phyloP scores from a whole-genome alignment of 306 rosid species.

The Cucurbita argyrosperma region DNA sequence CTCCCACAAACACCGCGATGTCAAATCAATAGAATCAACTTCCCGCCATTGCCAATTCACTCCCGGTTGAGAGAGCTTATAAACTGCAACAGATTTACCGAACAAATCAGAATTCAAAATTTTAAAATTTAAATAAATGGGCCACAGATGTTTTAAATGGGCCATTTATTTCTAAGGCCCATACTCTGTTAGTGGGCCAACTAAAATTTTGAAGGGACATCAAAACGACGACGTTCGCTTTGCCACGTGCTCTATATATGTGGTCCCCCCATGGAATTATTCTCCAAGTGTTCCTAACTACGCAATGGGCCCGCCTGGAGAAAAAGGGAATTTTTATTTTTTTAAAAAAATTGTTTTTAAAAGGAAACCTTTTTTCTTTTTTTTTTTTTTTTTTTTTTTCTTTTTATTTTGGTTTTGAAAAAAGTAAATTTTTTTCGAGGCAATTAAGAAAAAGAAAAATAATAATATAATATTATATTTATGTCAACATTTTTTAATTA shows the following conservation, averaged over 20 bases:
- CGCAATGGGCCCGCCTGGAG: neutral
- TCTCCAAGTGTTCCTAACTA: neutral
- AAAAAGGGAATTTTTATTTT: neutral
- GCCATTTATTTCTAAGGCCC: too few relatives aligned
- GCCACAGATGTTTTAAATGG: too few relatives aligned
- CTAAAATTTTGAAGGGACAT: neutral
- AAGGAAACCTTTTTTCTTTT: neutral
- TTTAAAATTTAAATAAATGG: too few relatives aligned
- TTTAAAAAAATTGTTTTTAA: neutral
- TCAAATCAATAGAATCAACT: slow-evolving; percentile 18
- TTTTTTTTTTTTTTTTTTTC: too few relatives aligned
- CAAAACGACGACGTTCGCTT: neutral
- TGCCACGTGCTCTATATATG: neutral
- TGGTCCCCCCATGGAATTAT: neutral
- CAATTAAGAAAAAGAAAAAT: too few relatives aligned
- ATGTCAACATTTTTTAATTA: neutral
- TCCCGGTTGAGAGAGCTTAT: too few relatives aligned
- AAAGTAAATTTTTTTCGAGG: too few relatives aligned
- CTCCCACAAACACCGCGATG: slow-evolving; percentile 60
- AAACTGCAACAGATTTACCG: neutral
- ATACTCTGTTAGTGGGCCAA: neutral
- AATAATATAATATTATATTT: neutral
- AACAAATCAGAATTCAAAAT: neutral
- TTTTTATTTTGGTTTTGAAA: too few relatives aligned
- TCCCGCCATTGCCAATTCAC: slow-evolving; percentile 43